phyloP scores from a whole-genome alignment of 495 filamentous ascomycete species.

The Cercophora samala region DNA sequence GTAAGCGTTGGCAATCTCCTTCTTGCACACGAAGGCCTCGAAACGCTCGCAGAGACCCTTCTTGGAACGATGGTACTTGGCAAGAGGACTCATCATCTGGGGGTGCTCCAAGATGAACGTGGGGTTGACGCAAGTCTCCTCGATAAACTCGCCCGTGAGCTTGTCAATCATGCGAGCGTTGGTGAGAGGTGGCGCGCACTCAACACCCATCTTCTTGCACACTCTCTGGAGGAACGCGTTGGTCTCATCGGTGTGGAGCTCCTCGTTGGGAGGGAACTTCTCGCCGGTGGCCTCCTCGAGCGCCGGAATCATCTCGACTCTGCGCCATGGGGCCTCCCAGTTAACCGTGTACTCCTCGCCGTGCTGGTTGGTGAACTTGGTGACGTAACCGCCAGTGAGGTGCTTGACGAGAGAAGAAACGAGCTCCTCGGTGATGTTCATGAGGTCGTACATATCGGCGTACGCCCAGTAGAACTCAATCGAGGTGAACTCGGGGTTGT shows the following conservation, averaged over 20 bases:
- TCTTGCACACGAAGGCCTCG: constrained; percentile 96
- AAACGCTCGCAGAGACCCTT: constrained; percentile 92
- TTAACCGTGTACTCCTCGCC: constrained; percentile 87
- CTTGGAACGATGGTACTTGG: constrained; percentile 83
- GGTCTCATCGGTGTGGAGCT: constrained; percentile 86
- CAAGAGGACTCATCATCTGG: constrained; percentile 95
- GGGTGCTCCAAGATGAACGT: constrained; percentile 90
- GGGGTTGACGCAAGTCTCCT: constrained; percentile 88
- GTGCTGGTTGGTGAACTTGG: constrained; percentile 72
- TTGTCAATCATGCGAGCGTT: constrained; percentile 98
- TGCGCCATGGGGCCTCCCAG: constrained; percentile 92
- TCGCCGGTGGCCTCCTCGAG: constrained; percentile 86
- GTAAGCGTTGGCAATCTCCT: constrained; percentile 95
- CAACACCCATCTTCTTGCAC: constrained; percentile 83
- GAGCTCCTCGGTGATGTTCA: constrained; percentile 91
- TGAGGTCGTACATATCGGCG: constrained; percentile 87
- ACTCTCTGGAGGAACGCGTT: constrained; percentile 80
- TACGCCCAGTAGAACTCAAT: constrained; percentile 98
- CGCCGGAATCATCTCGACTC: constrained; percentile 94
- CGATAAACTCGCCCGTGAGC: constrained; percentile 93
- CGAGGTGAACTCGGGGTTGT: constrained; percentile 97
- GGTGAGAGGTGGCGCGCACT: constrained; percentile 85
- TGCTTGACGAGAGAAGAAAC: constrained; percentile 89
- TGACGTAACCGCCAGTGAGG: constrained; percentile 79
- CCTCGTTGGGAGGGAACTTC: constrained; percentile 84